Percentiles rank a stretch among this genome's conserved stretches.
These are phyloP conservation scores for Basidiobolus meristosporus DNA, from an alignment of 371 early-diverging fungal genomes.

Conservation along the genomic window DNA sequence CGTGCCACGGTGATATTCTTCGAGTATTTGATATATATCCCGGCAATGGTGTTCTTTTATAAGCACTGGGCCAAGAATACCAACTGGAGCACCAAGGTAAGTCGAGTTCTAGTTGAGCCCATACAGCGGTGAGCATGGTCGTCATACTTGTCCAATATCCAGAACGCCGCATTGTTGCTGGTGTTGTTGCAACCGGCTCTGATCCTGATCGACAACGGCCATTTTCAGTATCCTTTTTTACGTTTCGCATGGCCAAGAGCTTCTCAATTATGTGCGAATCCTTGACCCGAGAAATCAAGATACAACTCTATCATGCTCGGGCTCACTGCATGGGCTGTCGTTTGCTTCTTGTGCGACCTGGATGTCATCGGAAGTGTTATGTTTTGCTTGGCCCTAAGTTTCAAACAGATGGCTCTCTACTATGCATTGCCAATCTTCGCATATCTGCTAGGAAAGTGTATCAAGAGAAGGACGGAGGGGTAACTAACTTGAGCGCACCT, in stretches of 20 bases:
- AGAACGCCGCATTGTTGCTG: conserved; percentile 28
- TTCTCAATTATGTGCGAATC: background rate
- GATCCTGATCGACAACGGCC: conserved; percentile 84
- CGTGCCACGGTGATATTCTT: conserved; percentile 57
- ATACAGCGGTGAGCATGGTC: background rate
- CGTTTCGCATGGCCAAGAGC: no score
- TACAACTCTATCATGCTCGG: conserved; percentile 92
- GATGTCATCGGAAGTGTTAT: conserved; percentile 48
- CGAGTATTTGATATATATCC: conserved; percentile 56
- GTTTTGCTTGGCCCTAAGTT: conserved; percentile 65
- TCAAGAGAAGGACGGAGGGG: conserved; percentile 6
- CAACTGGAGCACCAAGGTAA: conserved; percentile 8
- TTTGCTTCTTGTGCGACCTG: conserved; percentile 29
- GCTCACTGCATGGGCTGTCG: conserved; percentile 52
- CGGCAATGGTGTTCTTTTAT: conserved; percentile 42
- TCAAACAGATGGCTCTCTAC: conserved; percentile 94
- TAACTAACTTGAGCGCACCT: background rate
- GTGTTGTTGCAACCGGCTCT: conserved; percentile 69
- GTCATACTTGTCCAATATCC: background rate
- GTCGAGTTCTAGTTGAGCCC: background rate
- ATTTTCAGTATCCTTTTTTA: conserved; percentile 57
- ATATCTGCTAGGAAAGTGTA: conserved; percentile 61
- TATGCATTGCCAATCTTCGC: conserved; percentile 79
- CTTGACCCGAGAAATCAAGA: conserved; percentile 9
- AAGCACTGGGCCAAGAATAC: conserved; percentile 14